A percentile compares a stretch with the other conserved stretches of the same genome.
These are phyloP conservation scores for Dactylella cylindrospora DNA, from an alignment of 2,329 filamentous ascomycete species.

Conservation along the genomic window DNA sequence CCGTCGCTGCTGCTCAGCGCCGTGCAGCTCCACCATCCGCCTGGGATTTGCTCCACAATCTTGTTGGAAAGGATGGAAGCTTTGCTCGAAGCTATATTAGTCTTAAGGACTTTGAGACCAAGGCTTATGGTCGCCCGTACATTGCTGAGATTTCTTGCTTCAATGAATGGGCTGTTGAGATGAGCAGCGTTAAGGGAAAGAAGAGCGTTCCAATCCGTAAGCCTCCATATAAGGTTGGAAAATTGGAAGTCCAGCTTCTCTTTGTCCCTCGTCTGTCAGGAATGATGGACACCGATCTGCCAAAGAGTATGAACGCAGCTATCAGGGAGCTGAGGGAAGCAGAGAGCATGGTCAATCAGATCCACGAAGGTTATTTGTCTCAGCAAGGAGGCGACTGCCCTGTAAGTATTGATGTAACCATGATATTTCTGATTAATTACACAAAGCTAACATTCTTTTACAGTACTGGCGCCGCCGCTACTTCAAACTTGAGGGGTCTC, in stretches of 20 bases:
- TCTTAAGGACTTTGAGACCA: constrained; percentile 84
- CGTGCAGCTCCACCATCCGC: constrained; percentile 67
- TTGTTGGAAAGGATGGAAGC: constrained; percentile 87
- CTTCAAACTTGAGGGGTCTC: constrained; percentile 88
- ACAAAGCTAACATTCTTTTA: constrained; percentile 52
- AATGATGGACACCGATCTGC: constrained; percentile 86
- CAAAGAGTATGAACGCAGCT: constrained; percentile 98
- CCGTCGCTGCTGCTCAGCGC: constrained; percentile 65
- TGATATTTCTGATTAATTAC: constrained; percentile 41
- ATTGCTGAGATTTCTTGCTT: constrained; percentile 90
- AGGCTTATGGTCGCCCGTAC: constrained; percentile 84
- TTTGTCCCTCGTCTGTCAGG: constrained; percentile 92
- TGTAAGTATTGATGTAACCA: constrained; percentile 62
- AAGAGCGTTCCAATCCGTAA: constrained; percentile 72
- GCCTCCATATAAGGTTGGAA: constrained; percentile 95
- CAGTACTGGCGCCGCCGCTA: constrained; percentile 97
- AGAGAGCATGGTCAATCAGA: constrained; percentile 73
- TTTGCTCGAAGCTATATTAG: constrained; percentile 93
- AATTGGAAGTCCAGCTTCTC: constrained; percentile 87
- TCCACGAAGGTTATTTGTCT: constrained; percentile 85
- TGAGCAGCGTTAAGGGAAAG: constrained; percentile 93
- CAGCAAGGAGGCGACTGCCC: constrained; percentile 98
- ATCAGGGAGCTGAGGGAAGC: constrained; percentile 90
- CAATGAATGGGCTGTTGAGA: constrained; percentile 96
- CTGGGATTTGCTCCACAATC: constrained; percentile 82